phyloP scores from a whole-genome alignment of 805 yeast species.

The Candida ascalaphidarum region DNA sequence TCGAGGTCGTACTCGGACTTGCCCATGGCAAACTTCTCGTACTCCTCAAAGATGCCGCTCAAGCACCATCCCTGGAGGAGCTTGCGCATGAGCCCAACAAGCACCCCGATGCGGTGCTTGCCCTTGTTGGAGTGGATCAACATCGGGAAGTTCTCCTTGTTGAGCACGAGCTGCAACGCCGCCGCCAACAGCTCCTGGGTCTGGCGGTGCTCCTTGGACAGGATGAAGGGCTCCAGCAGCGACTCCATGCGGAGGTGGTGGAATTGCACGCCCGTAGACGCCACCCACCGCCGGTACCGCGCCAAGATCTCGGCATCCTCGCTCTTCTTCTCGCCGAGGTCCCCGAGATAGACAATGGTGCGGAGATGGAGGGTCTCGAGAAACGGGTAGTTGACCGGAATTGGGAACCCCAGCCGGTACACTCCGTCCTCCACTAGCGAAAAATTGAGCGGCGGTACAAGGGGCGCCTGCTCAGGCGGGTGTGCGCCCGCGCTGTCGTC shows the following conservation, averaged over 20 bases:
- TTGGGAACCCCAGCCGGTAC: slow-evolving; percentile 91
- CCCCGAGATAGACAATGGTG: slow-evolving; percentile 80
- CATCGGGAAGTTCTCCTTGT: slow-evolving; percentile 74
- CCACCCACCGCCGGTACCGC: slow-evolving; percentile 67
- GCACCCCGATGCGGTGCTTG: slow-evolving; percentile 90
- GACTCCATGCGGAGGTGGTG: slow-evolving; percentile 58
- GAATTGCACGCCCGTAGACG: slow-evolving; percentile 41
- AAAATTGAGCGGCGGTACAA: slow-evolving; percentile 88
- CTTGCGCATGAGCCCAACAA: slow-evolving; percentile 86
- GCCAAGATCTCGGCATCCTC: slow-evolving; percentile 30
- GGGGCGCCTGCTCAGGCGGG: no score
- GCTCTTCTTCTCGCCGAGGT: slow-evolving; percentile 26
- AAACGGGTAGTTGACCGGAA: slow-evolving; percentile 77
- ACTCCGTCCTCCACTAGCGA: slow-evolving; percentile 81
- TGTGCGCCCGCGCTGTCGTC: no score
- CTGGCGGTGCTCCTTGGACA: slow-evolving; percentile 35
- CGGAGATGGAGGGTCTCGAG: slow-evolving; percentile 58
- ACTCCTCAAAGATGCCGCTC: slow-evolving; percentile 90
- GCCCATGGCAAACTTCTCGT: slow-evolving; percentile 86
- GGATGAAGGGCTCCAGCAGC: slow-evolving; percentile 70
- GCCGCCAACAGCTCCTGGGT: slow-evolving; percentile 40
- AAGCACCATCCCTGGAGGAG: slow-evolving; percentile 87
- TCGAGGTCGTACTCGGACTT: slow-evolving; percentile 90
- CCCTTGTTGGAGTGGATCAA: slow-evolving; percentile 93
- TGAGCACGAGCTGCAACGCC: slow-evolving; percentile 49